A percentile compares a stretch with the other conserved stretches of the same genome.
Conservation (phyloP, 2,329 filamentous ascomycete genomes). For the Metarhizium anisopliae region DNA sequence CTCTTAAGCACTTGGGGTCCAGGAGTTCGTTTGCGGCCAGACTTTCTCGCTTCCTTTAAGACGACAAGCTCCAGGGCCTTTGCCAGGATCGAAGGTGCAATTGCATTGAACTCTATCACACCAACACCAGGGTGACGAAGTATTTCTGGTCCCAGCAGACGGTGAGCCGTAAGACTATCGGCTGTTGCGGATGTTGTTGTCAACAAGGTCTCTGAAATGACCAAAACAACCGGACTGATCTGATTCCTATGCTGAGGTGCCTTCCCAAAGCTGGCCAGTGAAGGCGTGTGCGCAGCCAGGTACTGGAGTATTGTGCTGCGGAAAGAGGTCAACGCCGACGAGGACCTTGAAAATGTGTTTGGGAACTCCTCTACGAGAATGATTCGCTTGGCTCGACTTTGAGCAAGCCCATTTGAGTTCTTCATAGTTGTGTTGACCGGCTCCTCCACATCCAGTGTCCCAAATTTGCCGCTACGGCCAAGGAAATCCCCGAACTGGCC, state of each 20-base stretch:
- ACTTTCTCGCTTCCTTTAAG: conserved; percentile 74
- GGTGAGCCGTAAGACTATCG: conserved; percentile 88
- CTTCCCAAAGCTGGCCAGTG: conserved; percentile 37
- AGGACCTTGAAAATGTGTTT: conserved; percentile 61
- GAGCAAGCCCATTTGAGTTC: conserved; percentile 10
- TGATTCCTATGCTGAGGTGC: conserved; percentile 30
- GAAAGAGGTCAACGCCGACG: conserved; percentile 59
- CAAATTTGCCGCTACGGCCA: conserved; percentile 70
- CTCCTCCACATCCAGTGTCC: conserved; percentile 49
- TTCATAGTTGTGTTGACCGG: conserved; percentile 18
- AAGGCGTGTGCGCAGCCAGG: conserved; percentile 57
- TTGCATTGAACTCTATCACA: conserved; percentile 84
- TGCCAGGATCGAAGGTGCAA: conserved; percentile 75
- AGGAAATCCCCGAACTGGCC: conserved; percentile 90
- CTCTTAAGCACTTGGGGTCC: conserved; percentile 69
- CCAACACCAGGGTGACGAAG: conserved; percentile 69
- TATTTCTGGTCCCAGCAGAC: conserved; percentile 79
- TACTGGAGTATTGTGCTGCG: conserved; percentile 67
- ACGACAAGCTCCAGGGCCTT: conserved; percentile 79
- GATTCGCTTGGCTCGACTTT: conserved; percentile 35
- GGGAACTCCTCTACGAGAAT: conserved; percentile 79
- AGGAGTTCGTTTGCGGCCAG: conserved; percentile 64
- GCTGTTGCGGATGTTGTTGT: conserved; percentile 77
- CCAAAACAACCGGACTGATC: conserved; percentile 69
- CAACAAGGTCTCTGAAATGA: conserved; percentile 84